Conservation (phyloP, 1,284 basidiomycete genomes). For the Tilletiaria anomala region DNA sequence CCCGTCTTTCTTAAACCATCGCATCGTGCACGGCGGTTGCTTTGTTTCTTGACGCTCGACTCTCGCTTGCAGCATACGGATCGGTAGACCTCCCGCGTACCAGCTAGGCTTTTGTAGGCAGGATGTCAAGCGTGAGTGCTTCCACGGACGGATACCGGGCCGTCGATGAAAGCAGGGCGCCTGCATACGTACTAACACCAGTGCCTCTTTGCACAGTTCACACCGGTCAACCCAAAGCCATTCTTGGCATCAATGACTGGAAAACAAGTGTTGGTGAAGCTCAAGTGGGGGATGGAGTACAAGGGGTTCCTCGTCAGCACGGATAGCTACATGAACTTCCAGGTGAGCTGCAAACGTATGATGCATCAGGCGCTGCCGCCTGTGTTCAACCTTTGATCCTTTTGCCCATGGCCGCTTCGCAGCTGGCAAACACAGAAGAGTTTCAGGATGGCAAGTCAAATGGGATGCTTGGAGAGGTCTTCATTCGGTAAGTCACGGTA, state of each 20-base stretch:
- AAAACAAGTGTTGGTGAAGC: conserved; percentile 80
- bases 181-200: too few relatives aligned
- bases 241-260: conserved; percentile 97
- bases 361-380: background rate
- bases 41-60: too few relatives aligned
- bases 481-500: conserved; percentile 60
- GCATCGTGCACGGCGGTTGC: too few relatives aligned
- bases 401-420: conserved; percentile 2
- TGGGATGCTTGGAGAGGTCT: conserved; percentile 91
- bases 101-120: too few relatives aligned
- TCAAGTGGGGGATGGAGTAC: conserved; percentile 99
- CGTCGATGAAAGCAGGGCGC: too few relatives aligned
- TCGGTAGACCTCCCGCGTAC: too few relatives aligned
- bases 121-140: too few relatives aligned
- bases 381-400: background rate
- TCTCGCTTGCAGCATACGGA: too few relatives aligned
- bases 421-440: conserved; percentile 97
- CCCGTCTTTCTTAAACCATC: too few relatives aligned
- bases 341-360: conserved; percentile 48
- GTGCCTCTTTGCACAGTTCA: too few relatives aligned
- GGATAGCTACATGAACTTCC: conserved; percentile 98
- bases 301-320: conserved; percentile 97
- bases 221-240: conserved; percentile 92
- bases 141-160: too few relatives aligned
- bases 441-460: conserved; percentile 91